Evolutionary conservation across 1,284 basidiomycete genomes (phyloP).

Genomic region (Mycena citricolor): DNA sequence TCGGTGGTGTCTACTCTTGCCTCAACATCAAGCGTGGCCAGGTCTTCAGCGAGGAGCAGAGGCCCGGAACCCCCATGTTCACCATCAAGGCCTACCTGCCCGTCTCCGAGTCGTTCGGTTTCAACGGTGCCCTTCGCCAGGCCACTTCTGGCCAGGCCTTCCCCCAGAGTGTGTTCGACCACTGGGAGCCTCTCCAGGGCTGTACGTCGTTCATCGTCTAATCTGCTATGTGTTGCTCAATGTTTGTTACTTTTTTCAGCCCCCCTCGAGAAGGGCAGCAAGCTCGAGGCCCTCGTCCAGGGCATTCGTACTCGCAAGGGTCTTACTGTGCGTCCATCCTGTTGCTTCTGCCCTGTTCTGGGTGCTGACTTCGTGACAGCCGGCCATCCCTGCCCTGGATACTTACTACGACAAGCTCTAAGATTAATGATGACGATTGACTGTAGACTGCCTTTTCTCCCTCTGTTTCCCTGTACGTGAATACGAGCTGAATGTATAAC

Average conservation of each 20-base stretch:
- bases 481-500: no score
- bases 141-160: constrained; percentile 97
- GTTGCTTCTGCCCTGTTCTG: background rate
- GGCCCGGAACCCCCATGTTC: constrained; percentile 98
- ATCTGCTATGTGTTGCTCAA: constrained; percentile 18
- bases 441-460: no score
- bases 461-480: no score
- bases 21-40: constrained; percentile 93
- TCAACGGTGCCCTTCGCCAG: constrained; percentile 94
- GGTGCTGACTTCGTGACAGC: constrained; percentile 41
- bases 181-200: constrained; percentile 86
- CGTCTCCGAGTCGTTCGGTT: constrained; percentile 97
- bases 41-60: constrained; percentile 97
- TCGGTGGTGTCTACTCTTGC: constrained; percentile 87
- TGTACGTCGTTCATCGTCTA: constrained; percentile 43
- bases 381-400: constrained; percentile 84
- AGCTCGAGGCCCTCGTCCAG: constrained; percentile 85
- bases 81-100: constrained; percentile 99
- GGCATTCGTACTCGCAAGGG: constrained; percentile 90
- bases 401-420: constrained; percentile 90
- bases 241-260: constrained; percentile 39
- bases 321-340: constrained; percentile 66
- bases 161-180: constrained; percentile 95
- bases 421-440: no score
- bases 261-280: constrained; percentile 83